These are phyloP conservation scores for Pistacia vera DNA, from an alignment of 345 rosid genomes.

Conservation along the genomic window DNA sequence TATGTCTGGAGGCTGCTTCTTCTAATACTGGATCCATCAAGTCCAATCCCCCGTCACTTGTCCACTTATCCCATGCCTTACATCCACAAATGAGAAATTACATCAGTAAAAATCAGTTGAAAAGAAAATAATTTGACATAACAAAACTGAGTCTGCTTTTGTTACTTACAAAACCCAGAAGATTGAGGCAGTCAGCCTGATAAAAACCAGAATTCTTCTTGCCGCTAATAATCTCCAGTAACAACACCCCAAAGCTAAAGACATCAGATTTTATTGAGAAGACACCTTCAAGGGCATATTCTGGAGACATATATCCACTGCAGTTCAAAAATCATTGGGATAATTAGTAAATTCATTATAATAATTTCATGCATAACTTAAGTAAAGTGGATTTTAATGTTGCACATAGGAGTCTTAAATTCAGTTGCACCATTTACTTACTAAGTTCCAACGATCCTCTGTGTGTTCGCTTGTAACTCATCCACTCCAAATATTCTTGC, in stretches of 20 bases:
- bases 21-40: background rate
- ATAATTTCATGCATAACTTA: background rate
- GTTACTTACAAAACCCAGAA: background rate
- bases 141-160: background rate
- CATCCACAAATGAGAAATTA: background rate
- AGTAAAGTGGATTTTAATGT: background rate
- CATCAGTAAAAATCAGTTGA: background rate
- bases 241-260: conserved; percentile 6
- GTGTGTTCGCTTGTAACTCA: background rate
- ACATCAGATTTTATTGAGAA: conserved; percentile 8
- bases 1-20: background rate
- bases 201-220: background rate
- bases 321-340: background rate
- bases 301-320: conserved; percentile 9
- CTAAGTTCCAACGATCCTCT: background rate
- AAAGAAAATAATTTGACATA: no score
- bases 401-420: background rate
- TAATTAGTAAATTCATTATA: background rate
- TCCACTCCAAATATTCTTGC: conserved; percentile 6
- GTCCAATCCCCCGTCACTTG: background rate
- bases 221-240: background rate
- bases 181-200: background rate
- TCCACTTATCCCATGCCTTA: conserved; percentile 13
- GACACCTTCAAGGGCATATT: background rate
- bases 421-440: conserved; percentile 1